Evolutionary conservation across 257 asterid species (phyloP).

Genomic region (Petrea volubilis): DNA sequence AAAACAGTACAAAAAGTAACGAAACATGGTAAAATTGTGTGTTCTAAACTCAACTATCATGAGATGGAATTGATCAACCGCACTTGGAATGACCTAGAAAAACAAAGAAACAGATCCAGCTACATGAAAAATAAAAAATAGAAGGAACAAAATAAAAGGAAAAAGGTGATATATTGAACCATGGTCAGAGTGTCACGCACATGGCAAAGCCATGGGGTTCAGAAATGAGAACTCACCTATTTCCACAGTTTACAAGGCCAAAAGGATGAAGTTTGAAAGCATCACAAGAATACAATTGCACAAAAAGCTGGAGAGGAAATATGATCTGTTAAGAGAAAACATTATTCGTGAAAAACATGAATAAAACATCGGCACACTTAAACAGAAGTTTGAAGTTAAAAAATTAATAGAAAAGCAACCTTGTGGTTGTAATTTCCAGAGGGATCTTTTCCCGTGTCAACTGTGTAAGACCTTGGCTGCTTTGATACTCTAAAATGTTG

Average conservation of each 20-base stretch:
- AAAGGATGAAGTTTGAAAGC: slow-evolving; percentile 43
- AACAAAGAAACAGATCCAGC: too few relatives aligned
- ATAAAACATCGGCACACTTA: slow-evolving; percentile 1
- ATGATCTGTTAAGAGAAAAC: slow-evolving; percentile 33
- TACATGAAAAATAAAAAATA: too few relatives aligned
- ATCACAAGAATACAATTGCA: slow-evolving; percentile 44
- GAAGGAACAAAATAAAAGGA: too few relatives aligned
- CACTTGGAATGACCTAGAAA: too few relatives aligned
- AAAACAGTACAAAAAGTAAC: too few relatives aligned
- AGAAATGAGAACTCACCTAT: slow-evolving; percentile 36
- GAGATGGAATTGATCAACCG: too few relatives aligned
- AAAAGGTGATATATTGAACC: too few relatives aligned
- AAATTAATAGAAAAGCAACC: slow-evolving; percentile 30
- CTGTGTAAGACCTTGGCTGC: slow-evolving; percentile 36
- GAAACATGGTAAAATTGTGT: too few relatives aligned
- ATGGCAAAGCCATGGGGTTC: neutral
- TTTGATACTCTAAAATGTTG: slow-evolving; percentile 54
- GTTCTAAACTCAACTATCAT: too few relatives aligned
- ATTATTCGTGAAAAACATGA: slow-evolving; percentile 14
- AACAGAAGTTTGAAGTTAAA: neutral
- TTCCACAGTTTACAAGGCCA: slow-evolving; percentile 64
- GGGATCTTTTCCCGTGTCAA: slow-evolving; percentile 34
- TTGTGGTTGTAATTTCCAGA: slow-evolving; percentile 32
- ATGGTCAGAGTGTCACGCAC: too few relatives aligned
- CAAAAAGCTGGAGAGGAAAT: slow-evolving; percentile 46